Base-by-base conservation (phyloP, 306 rosid species). In the Astragalus membranaceus region DNA sequence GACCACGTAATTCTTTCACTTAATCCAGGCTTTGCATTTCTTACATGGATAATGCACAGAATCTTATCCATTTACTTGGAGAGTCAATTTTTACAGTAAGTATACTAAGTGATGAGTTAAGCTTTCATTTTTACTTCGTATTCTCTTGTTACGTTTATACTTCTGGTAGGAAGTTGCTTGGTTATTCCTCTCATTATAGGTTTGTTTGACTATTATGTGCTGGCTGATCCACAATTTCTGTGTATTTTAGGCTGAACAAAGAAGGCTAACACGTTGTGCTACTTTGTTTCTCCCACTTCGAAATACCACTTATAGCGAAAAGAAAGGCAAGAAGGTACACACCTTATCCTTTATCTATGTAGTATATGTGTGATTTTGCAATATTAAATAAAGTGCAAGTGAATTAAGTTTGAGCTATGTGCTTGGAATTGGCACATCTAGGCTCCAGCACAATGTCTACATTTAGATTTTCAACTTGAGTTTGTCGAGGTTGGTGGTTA, bases 201-300 rank as follows among this genome's bases (percentile, higher is more conserved):
- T 55, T 69, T 63, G 15, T 71, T 41, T 81, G 51, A 36, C 32
- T 54, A 44, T 39, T 30, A 36, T 49, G 42, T 12, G 29, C 47
- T 66, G 17, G 10, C 57, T 72, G 37, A 81, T 63, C 46, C 58
- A 29, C 7, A 3, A 4, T 69, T 79, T 74, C 9, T 81, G 32
- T 78, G 76, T 69, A 56, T 59, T 75, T 59, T 77, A 93, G 98
- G 89, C 86, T 15, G 96, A 94, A 75, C 88, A 94, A 50, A 87
- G 75, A 80, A 87, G 98, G 77, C 87, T 90, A 26, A 52, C 88
- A 17, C 73, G 88, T n/a, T 94, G 74, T 79, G 81, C 92, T 67
- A 86, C 95, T 30, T 66, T 88, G 75, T 90, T 88, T 75, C 95
- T 94, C 61, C 97, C 96, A 32, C 76, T 94, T 13, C 85, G 90